Evolutionary conservation across 148 eudicot genomes (phyloP).

Genomic region (Diospyros lotus): DNA sequence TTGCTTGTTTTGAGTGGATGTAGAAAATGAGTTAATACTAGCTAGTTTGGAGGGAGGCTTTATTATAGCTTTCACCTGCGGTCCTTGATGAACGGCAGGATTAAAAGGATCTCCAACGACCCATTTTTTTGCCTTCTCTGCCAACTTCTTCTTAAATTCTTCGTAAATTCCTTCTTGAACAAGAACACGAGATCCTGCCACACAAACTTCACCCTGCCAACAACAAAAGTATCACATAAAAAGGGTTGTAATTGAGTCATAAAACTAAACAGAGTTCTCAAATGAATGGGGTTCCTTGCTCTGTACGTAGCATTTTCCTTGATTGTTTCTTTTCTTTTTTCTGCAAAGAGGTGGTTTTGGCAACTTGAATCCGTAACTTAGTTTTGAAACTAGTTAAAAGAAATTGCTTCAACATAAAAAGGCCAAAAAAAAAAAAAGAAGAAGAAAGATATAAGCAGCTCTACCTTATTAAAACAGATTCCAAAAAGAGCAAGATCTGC

Average conservation of each 20-base stretch:
- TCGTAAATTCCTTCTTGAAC: slow-evolving; percentile 90
- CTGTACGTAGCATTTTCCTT: too few species aligned
- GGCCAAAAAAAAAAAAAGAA: neutral
- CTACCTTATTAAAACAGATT: slow-evolving; percentile 51
- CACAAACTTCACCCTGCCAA: slow-evolving; percentile 77
- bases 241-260: neutral
- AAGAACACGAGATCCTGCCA: slow-evolving; percentile 61
- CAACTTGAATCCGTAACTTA: too few species aligned
- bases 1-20: too few species aligned
- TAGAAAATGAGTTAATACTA: too few species aligned
- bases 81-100: slow-evolving; percentile 63
- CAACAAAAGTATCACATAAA: neutral
- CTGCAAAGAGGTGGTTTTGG: too few species aligned
- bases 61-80: slow-evolving; percentile 44
- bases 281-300: neutral
- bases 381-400: too few species aligned
- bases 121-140: slow-evolving; percentile 56
- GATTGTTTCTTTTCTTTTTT: too few species aligned
- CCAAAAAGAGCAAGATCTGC: slow-evolving; percentile 50
- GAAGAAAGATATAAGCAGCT: neutral
- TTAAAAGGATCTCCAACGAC: slow-evolving; percentile 82
- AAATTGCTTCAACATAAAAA: neutral
- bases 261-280: too few species aligned
- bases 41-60: too few species aligned
- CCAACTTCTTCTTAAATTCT: slow-evolving; percentile 40